phyloP scores from a whole-genome alignment of 805 yeast species.

The Pichia kluyveri region DNA sequence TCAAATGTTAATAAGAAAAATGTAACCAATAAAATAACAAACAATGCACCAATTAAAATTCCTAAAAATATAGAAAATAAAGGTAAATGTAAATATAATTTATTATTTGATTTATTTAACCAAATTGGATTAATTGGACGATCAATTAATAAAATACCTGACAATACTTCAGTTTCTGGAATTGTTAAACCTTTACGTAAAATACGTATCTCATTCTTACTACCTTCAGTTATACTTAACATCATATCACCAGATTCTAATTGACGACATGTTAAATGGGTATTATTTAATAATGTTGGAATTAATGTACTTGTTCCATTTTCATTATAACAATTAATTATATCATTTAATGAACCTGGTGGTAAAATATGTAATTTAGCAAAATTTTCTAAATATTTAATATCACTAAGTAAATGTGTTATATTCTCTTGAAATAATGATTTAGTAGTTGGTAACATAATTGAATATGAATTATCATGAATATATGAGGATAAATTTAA shows the following conservation, averaged over 20 bases:
- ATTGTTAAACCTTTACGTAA: constrained; percentile 55
- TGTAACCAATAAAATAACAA: constrained; percentile 25
- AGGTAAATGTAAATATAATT: constrained; percentile 55
- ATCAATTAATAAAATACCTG: constrained; percentile 59
- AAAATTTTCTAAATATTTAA: constrained; percentile 36
- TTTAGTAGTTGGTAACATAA: constrained; percentile 62
- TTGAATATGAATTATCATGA: constrained; percentile 36
- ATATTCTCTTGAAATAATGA: constrained; percentile 46
- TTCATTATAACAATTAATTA: constrained; percentile 35
- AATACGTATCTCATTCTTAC: constrained; percentile 49
- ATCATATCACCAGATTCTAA: constrained; percentile 29
- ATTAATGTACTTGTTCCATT: constrained; percentile 16
- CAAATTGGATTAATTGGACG: constrained; percentile 58
- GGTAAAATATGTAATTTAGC: constrained; percentile 65
- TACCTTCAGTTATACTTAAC: constrained; percentile 37
- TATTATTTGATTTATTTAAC: constrained; percentile 36
- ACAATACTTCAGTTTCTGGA: constrained; percentile 9
- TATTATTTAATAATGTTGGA: constrained; percentile 34
- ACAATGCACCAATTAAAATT: constrained; percentile 48
- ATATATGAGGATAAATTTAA: constrained; percentile 37
- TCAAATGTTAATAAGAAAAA: constrained; percentile 15
- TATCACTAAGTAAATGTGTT: constrained; percentile 30
- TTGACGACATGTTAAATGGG: constrained; percentile 36
- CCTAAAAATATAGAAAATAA: constrained; percentile 63
- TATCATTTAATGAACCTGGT: constrained; percentile 35